A percentile compares a stretch with the other conserved stretches of the same genome.
These are phyloP conservation scores for Alternaria sp. DNA, from an alignment of 2,329 filamentous ascomycete species.

Conservation along the genomic window DNA sequence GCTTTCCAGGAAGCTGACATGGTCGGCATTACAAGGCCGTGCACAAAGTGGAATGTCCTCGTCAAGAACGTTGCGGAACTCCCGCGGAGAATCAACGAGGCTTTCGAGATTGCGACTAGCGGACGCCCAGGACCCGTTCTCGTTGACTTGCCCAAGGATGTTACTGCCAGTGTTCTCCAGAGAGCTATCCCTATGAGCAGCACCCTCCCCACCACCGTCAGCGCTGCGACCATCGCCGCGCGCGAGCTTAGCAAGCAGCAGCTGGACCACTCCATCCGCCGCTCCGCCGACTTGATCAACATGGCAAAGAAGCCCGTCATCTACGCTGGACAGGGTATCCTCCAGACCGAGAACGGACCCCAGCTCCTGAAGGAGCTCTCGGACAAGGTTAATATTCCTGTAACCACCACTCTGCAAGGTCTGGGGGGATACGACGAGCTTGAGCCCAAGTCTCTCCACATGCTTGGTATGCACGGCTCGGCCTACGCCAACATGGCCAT, in stretches of 20 bases:
- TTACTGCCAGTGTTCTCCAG: slow-evolving; percentile 83
- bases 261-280: slow-evolving; percentile 73
- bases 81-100: slow-evolving; percentile 92
- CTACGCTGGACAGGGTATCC: slow-evolving; percentile 90
- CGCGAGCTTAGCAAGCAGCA: slow-evolving; percentile 75
- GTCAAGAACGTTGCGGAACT: slow-evolving; percentile 94
- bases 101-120: slow-evolving; percentile 95
- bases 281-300: slow-evolving; percentile 84
- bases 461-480: slow-evolving; percentile 98
- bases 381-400: slow-evolving; percentile 89
- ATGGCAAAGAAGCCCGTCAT: slow-evolving; percentile 91
- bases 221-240: slow-evolving; percentile 82
- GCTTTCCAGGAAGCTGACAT: slow-evolving; percentile 98
- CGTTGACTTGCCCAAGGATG: slow-evolving; percentile 95
- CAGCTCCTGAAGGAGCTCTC: slow-evolving; percentile 82
- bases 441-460: slow-evolving; percentile 92
- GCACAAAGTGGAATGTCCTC: slow-evolving; percentile 99
- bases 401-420: slow-evolving; percentile 94
- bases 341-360: slow-evolving; percentile 79
- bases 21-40: slow-evolving; percentile 89
- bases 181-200: slow-evolving; percentile 82
- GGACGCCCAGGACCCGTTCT: slow-evolving; percentile 93
- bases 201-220: slow-evolving; percentile 78
- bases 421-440: slow-evolving; percentile 92
- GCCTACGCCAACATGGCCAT: slow-evolving; percentile 98